Conservation (phyloP, 2,329 filamentous ascomycete genomes). For the Cordyceps pruinosa region DNA sequence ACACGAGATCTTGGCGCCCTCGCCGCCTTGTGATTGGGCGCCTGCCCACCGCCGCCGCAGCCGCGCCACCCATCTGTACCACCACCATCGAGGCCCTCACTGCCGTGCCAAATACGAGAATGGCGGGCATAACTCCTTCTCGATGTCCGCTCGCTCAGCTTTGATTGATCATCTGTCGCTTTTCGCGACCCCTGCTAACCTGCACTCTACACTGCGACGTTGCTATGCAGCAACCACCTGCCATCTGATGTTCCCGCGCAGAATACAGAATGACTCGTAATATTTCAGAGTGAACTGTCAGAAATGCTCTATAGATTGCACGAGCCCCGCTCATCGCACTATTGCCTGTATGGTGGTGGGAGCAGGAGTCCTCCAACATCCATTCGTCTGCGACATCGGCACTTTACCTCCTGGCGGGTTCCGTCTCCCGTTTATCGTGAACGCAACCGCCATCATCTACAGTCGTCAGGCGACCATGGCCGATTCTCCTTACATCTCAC, state of each 20-base stretch:
- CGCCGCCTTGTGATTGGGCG: not conserved
- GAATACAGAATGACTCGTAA: not conserved
- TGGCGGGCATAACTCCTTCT: not conserved
- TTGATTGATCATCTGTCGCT: not conserved
- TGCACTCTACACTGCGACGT: not conserved
- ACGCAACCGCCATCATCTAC: too few species aligned
- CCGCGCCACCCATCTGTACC: not conserved
- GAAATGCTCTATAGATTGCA: not conserved
- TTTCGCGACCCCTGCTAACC: not conserved
- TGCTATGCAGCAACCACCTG: not conserved
- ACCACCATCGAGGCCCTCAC: not conserved
- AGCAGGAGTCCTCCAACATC: too few species aligned
- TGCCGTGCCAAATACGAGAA: not conserved
- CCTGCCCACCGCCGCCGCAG: not conserved
- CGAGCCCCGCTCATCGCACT: too few species aligned
- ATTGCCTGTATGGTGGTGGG: too few species aligned
- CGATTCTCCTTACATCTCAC: too few species aligned
- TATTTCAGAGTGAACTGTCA: not conserved
- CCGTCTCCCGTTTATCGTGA: too few species aligned
- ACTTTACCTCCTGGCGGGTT: too few species aligned
- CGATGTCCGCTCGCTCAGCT: too few species aligned
- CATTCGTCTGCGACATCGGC: too few species aligned
- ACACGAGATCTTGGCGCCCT: conserved; percentile 11
- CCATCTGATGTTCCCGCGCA: not conserved
- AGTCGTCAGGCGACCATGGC: too few species aligned